phyloP scores from a whole-genome alignment of 23 red algal species.

The Gracilaria vermiculophylla region DNA sequence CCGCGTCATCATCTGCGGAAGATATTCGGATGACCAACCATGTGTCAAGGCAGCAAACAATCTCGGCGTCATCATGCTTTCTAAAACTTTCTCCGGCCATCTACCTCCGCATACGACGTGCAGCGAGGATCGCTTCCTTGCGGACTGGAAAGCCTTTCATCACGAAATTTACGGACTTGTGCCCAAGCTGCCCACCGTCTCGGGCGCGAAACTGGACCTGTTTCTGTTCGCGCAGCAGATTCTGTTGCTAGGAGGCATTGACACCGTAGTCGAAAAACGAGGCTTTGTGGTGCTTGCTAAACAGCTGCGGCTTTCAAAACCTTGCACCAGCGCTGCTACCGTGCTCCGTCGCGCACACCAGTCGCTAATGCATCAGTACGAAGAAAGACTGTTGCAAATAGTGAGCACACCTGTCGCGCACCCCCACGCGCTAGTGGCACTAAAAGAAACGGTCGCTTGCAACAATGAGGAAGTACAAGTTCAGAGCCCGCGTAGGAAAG shows the following conservation, averaged over 20 bases:
- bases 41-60: slow-evolving; percentile 6
- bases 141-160: slow-evolving; percentile 22
- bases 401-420: not conserved
- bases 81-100: not conserved
- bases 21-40: not conserved
- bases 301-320: slow-evolving; percentile 54
- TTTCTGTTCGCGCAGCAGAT: slow-evolving; percentile 56
- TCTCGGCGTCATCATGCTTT: not conserved
- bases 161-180: not conserved
- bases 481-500: not conserved
- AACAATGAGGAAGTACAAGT: not conserved
- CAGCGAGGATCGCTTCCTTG: not conserved
- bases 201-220: slow-evolving; percentile 53
- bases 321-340: slow-evolving; percentile 78
- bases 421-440: not conserved
- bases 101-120: not conserved
- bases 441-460: no score
- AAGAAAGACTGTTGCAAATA: slow-evolving; percentile 59
- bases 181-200: slow-evolving; percentile 65
- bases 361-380: slow-evolving; percentile 79
- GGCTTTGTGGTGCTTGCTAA: slow-evolving; percentile 74
- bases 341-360: slow-evolving; percentile 77
- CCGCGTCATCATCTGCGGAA: slow-evolving; percentile 19
- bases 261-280: slow-evolving; percentile 71
- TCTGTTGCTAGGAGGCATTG: slow-evolving; percentile 68